Base-by-base conservation (phyloP, 208 protist genomes). In the Paratrypanosoma confusum region DNA sequence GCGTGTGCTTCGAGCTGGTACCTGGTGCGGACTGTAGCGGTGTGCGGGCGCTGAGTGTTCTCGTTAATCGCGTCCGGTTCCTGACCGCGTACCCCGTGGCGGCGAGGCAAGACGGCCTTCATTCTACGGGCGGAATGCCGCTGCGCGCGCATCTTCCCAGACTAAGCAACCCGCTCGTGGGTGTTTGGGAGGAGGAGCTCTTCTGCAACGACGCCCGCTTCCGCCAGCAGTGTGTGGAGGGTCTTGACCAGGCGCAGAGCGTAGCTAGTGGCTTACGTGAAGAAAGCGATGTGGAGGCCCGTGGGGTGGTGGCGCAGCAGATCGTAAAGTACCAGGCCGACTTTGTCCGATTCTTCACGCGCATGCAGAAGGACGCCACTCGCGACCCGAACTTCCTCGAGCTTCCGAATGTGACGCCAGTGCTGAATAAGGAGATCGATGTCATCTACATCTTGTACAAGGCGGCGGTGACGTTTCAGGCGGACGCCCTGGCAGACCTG, bases 181-280 rank as follows among this genome's bases (percentile, higher is more conserved):
- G 46, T 2, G 55, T 48, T 3, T 86, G 69, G 71, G 31, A 65
- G 37, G 39, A 21, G 1, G 69, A 74, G 0, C 25, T 50, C 1
- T 82, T 74, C 50, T 81, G 63, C 51, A 5, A 53, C 31, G 81
- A 91, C 27, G 56, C 51, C 0, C 58, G 47, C 8, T 91, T 91
- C 37, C 68, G 68, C 41, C 16, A 13, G 14, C 38, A 43, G 14
- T 88, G 75, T 42, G 58, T 40, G 24, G 29, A 55, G 14, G 78
- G 66, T 3, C 71, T 75, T 21, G 65, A 83, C 39, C 72, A 86
- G 38, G 53, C 68, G 11, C 60, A 50, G 47, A 80, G 69, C 48
- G 45, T 71, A 35, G 57, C 49, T 16, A 66, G 44, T 23, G 63
- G 71, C 38, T 50, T 81, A 35, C 69, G 64, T 28, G 54, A 62